Percentiles rank a stretch among this genome's conserved stretches.
Evolutionary conservation across 2,329 filamentous ascomycete species (phyloP).

Genomic region (Penicillium thymicola): DNA sequence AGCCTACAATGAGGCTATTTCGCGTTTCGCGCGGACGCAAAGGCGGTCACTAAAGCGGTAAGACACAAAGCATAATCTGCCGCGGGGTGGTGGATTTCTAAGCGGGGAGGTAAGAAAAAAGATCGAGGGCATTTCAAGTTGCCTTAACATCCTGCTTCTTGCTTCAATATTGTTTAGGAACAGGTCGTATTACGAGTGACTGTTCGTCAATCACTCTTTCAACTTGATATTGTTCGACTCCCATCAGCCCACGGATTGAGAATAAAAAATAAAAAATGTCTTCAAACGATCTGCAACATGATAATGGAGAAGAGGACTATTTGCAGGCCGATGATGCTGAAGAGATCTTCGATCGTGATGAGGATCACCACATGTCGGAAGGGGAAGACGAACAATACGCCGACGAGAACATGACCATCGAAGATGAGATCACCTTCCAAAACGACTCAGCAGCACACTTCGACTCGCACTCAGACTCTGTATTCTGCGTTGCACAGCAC

Average conservation of each 20-base stretch:
- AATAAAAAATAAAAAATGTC: slow-evolving; percentile 28
- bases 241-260: background rate
- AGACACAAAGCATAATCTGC: background rate
- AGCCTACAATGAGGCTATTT: background rate
- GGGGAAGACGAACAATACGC: slow-evolving; percentile 58
- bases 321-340: slow-evolving; percentile 73
- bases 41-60: slow-evolving; percentile 6
- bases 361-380: slow-evolving; percentile 71
- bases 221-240: background rate
- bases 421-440: slow-evolving; percentile 65
- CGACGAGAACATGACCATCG: slow-evolving; percentile 49
- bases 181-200: background rate
- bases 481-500: slow-evolving; percentile 94
- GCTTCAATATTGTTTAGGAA: background rate
- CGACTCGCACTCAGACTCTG: slow-evolving; percentile 81
- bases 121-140: slow-evolving; percentile 9
- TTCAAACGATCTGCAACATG: slow-evolving; percentile 38
- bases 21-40: background rate
- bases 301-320: slow-evolving; percentile 66
- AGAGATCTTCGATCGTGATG: slow-evolving; percentile 68
- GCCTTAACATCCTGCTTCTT: background rate
- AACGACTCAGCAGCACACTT: slow-evolving; percentile 96
- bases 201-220: background rate
- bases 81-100: slow-evolving; percentile 27
- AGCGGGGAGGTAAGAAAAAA: slow-evolving; percentile 23